Percentiles rank a stretch among this genome's conserved stretches.
Conservation (phyloP, 2,329 filamentous ascomycete species). For the Diaporthe longicolla region DNA sequence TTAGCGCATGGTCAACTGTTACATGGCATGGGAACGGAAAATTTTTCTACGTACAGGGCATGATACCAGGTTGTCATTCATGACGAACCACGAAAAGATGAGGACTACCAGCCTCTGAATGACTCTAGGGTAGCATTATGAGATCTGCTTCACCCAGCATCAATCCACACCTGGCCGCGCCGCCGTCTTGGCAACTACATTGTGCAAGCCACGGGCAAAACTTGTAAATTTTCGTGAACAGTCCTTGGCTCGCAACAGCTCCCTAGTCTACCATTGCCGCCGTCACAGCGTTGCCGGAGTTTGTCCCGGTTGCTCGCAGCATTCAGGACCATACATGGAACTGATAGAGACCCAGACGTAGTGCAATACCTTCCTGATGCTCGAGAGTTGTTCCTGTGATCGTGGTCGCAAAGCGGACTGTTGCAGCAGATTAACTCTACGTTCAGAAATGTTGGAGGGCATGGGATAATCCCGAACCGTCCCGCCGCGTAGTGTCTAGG, state of each 20-base stretch:
- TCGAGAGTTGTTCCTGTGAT: neutral
- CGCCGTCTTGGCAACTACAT: conserved; percentile 23
- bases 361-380: neutral
- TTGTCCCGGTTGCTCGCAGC: neutral
- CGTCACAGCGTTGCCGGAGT: neutral
- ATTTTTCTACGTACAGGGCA: conserved; percentile 30
- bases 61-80: conserved; percentile 42
- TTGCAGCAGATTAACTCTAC: neutral
- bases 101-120: conserved; percentile 26
- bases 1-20: conserved; percentile 22
- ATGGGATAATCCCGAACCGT: no score
- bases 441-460: no score
- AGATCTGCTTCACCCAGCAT: conserved; percentile 40
- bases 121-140: conserved; percentile 39
- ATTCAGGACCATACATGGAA: neutral
- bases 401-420: neutral
- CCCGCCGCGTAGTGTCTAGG: neutral
- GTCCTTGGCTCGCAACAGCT: neutral
- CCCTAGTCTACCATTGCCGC: neutral
- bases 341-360: neutral
- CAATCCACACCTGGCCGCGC: conserved; percentile 41
- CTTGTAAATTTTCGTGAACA: neutral
- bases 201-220: neutral
- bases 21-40: conserved; percentile 39
- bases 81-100: conserved; percentile 33